phyloP scores from a whole-genome alignment of 371 early-diverging fungal genomes.

The Sporodiniella umbellata region DNA sequence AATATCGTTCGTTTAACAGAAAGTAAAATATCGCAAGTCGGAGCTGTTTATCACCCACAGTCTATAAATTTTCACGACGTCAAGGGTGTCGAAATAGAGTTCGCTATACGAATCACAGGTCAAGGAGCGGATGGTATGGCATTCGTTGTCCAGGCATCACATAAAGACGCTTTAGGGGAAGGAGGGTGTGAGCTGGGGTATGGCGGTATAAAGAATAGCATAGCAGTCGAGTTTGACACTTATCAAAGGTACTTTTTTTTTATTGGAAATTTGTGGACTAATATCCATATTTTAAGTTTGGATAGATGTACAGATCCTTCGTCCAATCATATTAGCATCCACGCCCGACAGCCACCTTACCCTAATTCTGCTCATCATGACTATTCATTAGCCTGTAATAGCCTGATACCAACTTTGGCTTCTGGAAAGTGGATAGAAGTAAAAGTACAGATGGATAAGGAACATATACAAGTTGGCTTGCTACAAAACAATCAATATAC shows the following conservation, averaged over 20 bases:
- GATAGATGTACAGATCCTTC: conserved; percentile 50
- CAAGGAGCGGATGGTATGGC: conserved; percentile 49
- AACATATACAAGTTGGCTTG: conserved; percentile 18
- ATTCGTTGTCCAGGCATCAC: conserved; percentile 31
- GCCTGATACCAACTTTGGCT: conserved; percentile 31
- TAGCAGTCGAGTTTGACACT: conserved; percentile 59
- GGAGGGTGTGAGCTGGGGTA: conserved; percentile 49
- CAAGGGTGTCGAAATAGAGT: conserved; percentile 28
- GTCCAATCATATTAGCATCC: conserved; percentile 51
- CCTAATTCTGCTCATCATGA: conserved; percentile 46
- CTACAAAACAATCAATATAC: conserved; percentile 15
- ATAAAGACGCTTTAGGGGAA: conserved; percentile 27
- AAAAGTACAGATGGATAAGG: conserved; percentile 14
- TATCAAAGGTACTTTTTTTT: conserved; percentile 37
- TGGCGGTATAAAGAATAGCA: conserved; percentile 40
- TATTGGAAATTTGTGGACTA: background rate
- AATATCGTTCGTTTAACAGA: conserved; percentile 19
- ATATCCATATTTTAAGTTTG: conserved; percentile 9
- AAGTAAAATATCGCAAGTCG: conserved; percentile 23
- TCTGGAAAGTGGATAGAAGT: conserved; percentile 32
- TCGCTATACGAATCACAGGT: conserved; percentile 35
- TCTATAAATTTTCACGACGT: conserved; percentile 8
- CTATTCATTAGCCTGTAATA: conserved; percentile 41
- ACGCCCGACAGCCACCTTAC: conserved; percentile 26
- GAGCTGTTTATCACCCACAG: conserved; percentile 16